Percentiles rank a stretch among this genome's conserved stretches.
Conservation (phyloP, 2,329 filamentous ascomycete species). For the Alternaria atra region DNA sequence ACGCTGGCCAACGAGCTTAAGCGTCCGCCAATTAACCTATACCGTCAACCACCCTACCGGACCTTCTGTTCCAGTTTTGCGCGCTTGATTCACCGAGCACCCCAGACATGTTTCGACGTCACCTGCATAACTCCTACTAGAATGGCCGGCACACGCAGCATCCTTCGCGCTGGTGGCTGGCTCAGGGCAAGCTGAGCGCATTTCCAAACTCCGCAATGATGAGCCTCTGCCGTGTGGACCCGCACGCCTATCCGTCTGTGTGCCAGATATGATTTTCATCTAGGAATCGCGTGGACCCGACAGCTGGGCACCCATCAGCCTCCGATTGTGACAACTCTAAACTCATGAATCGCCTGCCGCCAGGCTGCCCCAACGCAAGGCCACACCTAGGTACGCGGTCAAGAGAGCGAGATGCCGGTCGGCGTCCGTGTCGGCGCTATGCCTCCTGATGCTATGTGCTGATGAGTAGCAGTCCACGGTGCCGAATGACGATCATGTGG, state of each 20-base stretch:
- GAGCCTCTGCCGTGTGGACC: slow-evolving; percentile 22
- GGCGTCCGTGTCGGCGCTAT: background rate
- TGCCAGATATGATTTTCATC: slow-evolving; percentile 43
- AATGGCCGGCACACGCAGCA: slow-evolving; percentile 12
- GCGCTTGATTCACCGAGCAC: slow-evolving; percentile 10
- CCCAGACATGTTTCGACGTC: slow-evolving; percentile 13
- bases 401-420: slow-evolving; percentile 10
- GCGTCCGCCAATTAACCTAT: slow-evolving; percentile 29
- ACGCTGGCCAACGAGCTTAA: slow-evolving; percentile 34
- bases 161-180: slow-evolving; percentile 32
- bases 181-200: slow-evolving; percentile 28
- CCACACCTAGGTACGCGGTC: slow-evolving; percentile 3
- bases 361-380: slow-evolving; percentile 8
- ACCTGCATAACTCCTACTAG: slow-evolving; percentile 3
- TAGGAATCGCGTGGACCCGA: slow-evolving; percentile 39
- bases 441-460: slow-evolving; percentile 2
- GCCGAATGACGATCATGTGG: slow-evolving; percentile 2
- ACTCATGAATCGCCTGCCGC: slow-evolving; percentile 34
- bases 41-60: slow-evolving; percentile 35
- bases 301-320: slow-evolving; percentile 34
- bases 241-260: slow-evolving; percentile 24
- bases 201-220: slow-evolving; percentile 12
- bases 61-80: slow-evolving; percentile 17
- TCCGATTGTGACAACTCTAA: slow-evolving; percentile 42
- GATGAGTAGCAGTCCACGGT: background rate